A percentile compares a stretch with the other conserved stretches of the same genome.
These are phyloP conservation scores for Austroboletus rostrupii DNA, from an alignment of 1,284 basidiomycete species.

Conservation along the genomic window DNA sequence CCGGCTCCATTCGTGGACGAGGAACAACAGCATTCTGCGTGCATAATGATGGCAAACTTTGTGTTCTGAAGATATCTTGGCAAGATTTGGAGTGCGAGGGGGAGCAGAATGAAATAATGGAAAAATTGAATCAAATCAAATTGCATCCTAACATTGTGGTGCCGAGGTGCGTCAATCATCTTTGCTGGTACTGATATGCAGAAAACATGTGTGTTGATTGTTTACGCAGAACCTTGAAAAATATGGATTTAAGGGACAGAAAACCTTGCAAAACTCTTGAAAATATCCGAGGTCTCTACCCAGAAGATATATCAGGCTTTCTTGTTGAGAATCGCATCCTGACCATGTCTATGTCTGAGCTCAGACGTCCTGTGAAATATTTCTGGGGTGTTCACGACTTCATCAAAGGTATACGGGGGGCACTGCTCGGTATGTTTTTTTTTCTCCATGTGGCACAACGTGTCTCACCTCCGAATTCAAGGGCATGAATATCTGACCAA, in stretches of 20 bases:
- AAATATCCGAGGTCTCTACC: background rate
- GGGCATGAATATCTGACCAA: conserved; percentile 14
- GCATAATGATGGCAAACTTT: background rate
- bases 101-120: background rate
- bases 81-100: conserved; percentile 1
- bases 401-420: conserved; percentile 9
- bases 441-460: background rate
- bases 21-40: conserved; percentile 7
- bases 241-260: background rate
- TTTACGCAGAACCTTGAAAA: background rate
- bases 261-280: conserved; percentile 1
- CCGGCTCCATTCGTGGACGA: conserved; percentile 9
- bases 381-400: conserved; percentile 16
- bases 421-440: conserved; percentile 2
- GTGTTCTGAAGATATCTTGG: conserved; percentile 8
- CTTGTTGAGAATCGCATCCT: conserved; percentile 3
- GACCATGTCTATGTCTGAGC: background rate
- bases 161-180: background rate
- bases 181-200: background rate
- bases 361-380: conserved; percentile 11
- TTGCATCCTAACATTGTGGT: conserved; percentile 2
- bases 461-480: background rate
- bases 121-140: background rate
- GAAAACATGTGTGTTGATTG: background rate
- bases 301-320: background rate